Evolutionary conservation across 1,284 basidiomycete genomes (phyloP).

Genomic region (Apiotrichum veenhuisii): DNA sequence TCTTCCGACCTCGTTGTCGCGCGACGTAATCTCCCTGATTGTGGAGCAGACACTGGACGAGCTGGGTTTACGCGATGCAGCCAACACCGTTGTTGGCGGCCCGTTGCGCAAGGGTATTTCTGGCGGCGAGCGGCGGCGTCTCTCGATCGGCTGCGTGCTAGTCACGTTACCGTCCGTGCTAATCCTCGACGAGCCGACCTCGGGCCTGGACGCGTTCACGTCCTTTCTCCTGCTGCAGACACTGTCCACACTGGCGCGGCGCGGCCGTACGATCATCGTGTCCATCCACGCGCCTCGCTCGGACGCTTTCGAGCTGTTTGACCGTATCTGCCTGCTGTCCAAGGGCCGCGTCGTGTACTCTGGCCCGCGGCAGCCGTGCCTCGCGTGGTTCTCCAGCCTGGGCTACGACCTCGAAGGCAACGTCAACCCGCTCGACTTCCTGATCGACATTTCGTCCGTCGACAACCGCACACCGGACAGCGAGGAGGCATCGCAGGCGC

Average conservation of each 20-base stretch:
- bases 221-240: conserved; percentile 55
- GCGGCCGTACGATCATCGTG: conserved; percentile 54
- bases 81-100: conserved; percentile 54
- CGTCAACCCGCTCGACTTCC: conserved; percentile 53
- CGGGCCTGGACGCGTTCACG: conserved; percentile 53
- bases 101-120: conserved; percentile 62
- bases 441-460: conserved; percentile 54
- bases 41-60: conserved; percentile 57
- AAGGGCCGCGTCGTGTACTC: conserved; percentile 54
- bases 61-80: conserved; percentile 55
- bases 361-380: conserved; percentile 45
- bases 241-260: conserved; percentile 52
- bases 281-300: conserved; percentile 57
- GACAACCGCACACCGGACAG: conserved; percentile 52
- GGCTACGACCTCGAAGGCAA: conserved; percentile 42
- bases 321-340: conserved; percentile 53
- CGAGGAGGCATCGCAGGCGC: conserved; percentile 42
- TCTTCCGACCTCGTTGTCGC: conserved; percentile 50
- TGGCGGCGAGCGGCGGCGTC: conserved; percentile 75
- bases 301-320: conserved; percentile 55
- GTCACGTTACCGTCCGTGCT: conserved; percentile 75
- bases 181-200: conserved; percentile 61
- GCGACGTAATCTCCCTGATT: conserved; percentile 44
- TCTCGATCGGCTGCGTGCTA: conserved; percentile 78
- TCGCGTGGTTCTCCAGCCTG: conserved; percentile 51